Evolutionary conservation across 371 early-diverging fungal genomes (phyloP).

Genomic region (Synchytrium microbalum): DNA sequence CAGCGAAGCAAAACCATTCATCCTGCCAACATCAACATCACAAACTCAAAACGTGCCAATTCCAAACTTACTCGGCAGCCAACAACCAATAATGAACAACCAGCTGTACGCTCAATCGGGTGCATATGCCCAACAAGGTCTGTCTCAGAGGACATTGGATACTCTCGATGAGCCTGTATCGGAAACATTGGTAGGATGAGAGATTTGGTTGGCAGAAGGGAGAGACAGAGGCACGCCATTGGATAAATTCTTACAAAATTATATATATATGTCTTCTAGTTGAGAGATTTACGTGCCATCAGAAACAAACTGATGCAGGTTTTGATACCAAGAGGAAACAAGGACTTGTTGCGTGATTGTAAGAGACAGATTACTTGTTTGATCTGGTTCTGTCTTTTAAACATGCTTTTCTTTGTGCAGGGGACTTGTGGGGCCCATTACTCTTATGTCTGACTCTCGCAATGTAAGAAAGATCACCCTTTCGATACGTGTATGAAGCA

Average conservation of each 20-base stretch:
- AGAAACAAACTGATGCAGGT: constrained; percentile 66
- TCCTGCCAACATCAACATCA: too few relatives aligned
- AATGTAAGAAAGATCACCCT: constrained; percentile 39
- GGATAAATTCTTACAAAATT: not conserved
- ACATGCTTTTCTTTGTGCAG: constrained; percentile 30
- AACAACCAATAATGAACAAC: too few relatives aligned
- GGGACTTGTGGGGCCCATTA: constrained; percentile 95
- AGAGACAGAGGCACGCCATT: not conserved
- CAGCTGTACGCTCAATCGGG: too few relatives aligned
- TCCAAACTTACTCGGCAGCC: too few relatives aligned
- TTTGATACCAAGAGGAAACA: constrained; percentile 52
- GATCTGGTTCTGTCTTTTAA: constrained; percentile 12
- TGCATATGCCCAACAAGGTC: too few relatives aligned
- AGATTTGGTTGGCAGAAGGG: not conserved
- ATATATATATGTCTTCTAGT: constrained; percentile 31
- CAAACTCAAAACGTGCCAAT: too few relatives aligned
- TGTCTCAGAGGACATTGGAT: too few relatives aligned
- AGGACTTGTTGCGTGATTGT: constrained; percentile 71
- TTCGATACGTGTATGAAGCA: not conserved
- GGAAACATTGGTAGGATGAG: constrained; percentile 60
- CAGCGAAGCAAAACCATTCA: too few relatives aligned
- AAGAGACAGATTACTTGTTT: constrained; percentile 25
- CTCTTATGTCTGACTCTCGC: constrained; percentile 80
- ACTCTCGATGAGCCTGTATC: constrained; percentile 92
- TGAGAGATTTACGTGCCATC: constrained; percentile 69